A percentile compares a stretch with the other conserved stretches of the same genome.
These are phyloP conservation scores for Bipolaris cookei DNA, from an alignment of 2,329 filamentous ascomycete genomes.

Conservation along the genomic window DNA sequence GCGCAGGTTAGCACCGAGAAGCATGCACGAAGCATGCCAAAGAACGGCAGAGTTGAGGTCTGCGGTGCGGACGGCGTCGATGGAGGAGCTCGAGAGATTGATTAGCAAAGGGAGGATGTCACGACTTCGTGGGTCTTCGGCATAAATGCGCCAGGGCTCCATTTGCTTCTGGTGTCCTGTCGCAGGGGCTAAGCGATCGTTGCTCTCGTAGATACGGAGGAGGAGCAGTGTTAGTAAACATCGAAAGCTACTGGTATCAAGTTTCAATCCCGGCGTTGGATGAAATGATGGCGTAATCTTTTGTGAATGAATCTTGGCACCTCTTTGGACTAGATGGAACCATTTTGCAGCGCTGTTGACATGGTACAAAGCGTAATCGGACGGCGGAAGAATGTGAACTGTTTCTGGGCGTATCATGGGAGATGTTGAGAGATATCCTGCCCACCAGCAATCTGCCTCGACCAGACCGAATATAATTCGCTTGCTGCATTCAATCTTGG, in stretches of 20 bases:
- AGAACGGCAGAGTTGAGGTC: constrained; percentile 59
- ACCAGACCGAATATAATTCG: constrained; percentile 56
- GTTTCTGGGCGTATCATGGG: constrained; percentile 56
- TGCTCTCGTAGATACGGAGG: constrained; percentile 44
- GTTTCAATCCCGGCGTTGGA: constrained; percentile 41
- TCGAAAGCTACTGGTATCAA: constrained; percentile 40
- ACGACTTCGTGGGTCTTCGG: constrained; percentile 56
- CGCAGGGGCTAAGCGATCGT: constrained; percentile 40
- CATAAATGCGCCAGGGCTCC: constrained; percentile 53
- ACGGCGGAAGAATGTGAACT: constrained; percentile 56
- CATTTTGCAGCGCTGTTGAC: constrained; percentile 48
- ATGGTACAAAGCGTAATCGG: constrained; percentile 54
- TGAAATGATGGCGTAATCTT: constrained; percentile 44
- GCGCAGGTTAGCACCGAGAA: constrained; percentile 59
- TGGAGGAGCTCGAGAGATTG: constrained; percentile 50
- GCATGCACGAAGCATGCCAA: constrained; percentile 62
- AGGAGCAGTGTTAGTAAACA: constrained; percentile 42
- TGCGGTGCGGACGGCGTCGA: constrained; percentile 51
- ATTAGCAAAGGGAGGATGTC: constrained; percentile 47
- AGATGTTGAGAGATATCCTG: constrained; percentile 55
- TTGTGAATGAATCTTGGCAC: constrained; percentile 38
- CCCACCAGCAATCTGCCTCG: constrained; percentile 57
- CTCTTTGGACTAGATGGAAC: constrained; percentile 41
- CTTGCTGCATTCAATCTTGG: constrained; percentile 59
- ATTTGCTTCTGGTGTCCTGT: constrained; percentile 37